Conservation (phyloP, 495 filamentous ascomycete species). For the Neurospora discreta region DNA sequence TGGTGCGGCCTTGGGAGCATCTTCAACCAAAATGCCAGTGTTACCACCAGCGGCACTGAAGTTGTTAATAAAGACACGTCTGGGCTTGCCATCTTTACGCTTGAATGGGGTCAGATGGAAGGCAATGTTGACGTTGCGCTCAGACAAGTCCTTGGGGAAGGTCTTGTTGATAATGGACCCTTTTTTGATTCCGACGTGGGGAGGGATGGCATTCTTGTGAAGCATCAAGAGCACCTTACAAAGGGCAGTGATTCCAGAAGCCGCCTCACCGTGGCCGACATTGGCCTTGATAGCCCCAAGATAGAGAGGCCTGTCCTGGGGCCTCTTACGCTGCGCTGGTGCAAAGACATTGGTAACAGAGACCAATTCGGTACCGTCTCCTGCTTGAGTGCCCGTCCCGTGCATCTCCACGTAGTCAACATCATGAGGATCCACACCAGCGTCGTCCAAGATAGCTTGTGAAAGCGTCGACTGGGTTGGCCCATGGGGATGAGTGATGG, state of each 20-base stretch:
- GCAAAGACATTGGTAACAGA: constrained; percentile 76
- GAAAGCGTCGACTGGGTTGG: constrained; percentile 64
- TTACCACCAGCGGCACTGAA: constrained; percentile 62
- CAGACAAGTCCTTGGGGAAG: constrained; percentile 62
- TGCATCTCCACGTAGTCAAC: constrained; percentile 82
- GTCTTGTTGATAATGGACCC: constrained; percentile 58
- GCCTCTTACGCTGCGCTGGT: constrained; percentile 51
- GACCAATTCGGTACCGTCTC: constrained; percentile 69
- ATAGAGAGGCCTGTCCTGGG: constrained; percentile 58
- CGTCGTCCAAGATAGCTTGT: constrained; percentile 52
- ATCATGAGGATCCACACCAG: constrained; percentile 60
- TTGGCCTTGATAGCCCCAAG: constrained; percentile 84
- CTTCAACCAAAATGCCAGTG: constrained; percentile 52
- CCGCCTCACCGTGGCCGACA: constrained; percentile 82
- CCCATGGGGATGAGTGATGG: constrained; percentile 75
- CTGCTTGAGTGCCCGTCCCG: constrained; percentile 79
- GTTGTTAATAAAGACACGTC: constrained; percentile 58
- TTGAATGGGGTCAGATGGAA: constrained; percentile 51
- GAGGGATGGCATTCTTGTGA: constrained; percentile 69
- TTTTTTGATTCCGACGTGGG: constrained; percentile 80
- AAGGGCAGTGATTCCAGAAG: constrained; percentile 71
- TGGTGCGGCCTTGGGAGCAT: constrained; percentile 26
- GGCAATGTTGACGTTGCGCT: constrained; percentile 62
- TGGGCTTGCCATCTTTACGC: constrained; percentile 46
- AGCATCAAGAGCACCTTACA: constrained; percentile 86